Evolutionary conservation across 2,329 filamentous ascomycete species (phyloP), one percentile per base, ranked within the genome.

Genomic region (Epichloe amarillans): DNA sequence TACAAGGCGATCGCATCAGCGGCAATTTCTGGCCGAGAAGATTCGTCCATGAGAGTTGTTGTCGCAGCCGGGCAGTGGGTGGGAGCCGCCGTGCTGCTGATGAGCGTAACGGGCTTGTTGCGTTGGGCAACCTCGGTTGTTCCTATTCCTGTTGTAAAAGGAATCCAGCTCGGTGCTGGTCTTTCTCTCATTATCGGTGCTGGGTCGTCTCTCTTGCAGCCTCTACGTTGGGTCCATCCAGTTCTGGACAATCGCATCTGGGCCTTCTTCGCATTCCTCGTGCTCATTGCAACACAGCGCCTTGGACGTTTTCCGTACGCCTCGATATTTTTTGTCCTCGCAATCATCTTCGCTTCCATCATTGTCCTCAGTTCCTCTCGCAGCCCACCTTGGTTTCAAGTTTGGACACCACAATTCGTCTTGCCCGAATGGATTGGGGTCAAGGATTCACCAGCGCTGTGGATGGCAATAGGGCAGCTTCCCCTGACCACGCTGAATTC

Each of bases 401-500:
- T 84, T 38, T 89, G 84, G 81, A 71, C 70, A 58, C 81, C 87
- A 5, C 66, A 63, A 50, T 60, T 75, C 40, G 55, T 72, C 17
- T 46, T 54, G 60, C 71, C 62, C 0, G 50, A 50, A 6, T 68
- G 66, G 66, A 46, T 66, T 15, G 61, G 61, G 10, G 44, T 35
- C 7, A 46, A 53, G 14, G 59, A 46, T 41, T 59, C 61, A 55
- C 62, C 62, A 58, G 57, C 73, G 61, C 49, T 71, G 62, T 70
- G 67, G 61, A 79, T 71, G 88, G 88, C 84, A 12, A 71, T 96
- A 8, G 88, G 88, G 1, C 91, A 97, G 66, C 76, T 97, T 15
- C 91, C 91, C 77, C 77, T 97, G 11, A 97, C 91, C 0, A 88
- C 88, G 0, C 77, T 97, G 50, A 97, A 97, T 71, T 95, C 89